Conservation (phyloP, 768 basidiomycete genomes). For the Termitomyces sp. region DNA sequence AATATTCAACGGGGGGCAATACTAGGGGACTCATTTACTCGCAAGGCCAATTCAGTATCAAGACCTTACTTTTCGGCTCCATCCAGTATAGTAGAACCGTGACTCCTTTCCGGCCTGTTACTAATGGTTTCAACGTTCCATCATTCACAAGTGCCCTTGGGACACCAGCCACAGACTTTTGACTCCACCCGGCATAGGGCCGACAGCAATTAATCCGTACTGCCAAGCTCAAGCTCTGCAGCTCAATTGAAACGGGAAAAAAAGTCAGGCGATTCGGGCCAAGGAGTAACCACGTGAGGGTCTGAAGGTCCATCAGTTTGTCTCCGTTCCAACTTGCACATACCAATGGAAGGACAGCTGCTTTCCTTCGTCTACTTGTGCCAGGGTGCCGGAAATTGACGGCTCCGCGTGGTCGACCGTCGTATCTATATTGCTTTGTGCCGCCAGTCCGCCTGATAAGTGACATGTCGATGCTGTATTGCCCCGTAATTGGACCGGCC, state of each 20-base stretch:
- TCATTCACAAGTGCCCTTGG: not conserved
- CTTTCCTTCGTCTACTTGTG: not conserved
- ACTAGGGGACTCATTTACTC: too few relatives aligned
- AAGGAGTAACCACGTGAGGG: not conserved
- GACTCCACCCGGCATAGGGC: too few relatives aligned
- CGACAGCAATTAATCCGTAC: too few relatives aligned
- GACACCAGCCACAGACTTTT: not conserved
- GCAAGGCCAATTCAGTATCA: too few relatives aligned
- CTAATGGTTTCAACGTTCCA: too few relatives aligned
- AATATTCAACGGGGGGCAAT: too few relatives aligned
- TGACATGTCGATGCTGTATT: constrained; percentile 5
- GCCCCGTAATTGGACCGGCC: constrained; percentile 1
- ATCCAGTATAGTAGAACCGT: too few relatives aligned
- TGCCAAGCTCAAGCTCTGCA: not conserved
- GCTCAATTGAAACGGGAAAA: too few relatives aligned
- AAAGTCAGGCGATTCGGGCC: not conserved
- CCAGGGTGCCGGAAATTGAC: constrained; percentile 4
- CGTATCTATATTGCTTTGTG: not conserved
- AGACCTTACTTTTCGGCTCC: too few relatives aligned
- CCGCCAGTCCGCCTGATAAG: constrained; percentile 5
- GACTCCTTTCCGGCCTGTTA: too few relatives aligned
- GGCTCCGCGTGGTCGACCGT: constrained; percentile 4
- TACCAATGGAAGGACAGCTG: not conserved
- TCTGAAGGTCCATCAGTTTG: not conserved
- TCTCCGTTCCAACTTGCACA: not conserved